Evolutionary conservation across 169 alveolate species (phyloP).

Genomic region (Cryptosporidium felis): DNA sequence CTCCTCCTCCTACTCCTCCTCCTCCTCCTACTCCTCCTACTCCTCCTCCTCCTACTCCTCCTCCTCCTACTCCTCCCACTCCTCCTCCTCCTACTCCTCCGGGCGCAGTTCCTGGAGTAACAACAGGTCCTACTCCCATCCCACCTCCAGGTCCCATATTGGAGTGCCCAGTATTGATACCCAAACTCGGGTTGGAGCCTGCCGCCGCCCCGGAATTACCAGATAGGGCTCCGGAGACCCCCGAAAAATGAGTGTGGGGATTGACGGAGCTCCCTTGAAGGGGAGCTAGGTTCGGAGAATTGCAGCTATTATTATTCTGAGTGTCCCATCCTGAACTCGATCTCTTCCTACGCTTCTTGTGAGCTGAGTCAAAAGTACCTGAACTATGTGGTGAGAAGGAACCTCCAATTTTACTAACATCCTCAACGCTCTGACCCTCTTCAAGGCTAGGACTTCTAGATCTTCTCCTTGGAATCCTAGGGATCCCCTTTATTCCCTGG

Average conservation of each 20-base stretch:
- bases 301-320: constrained; percentile 30
- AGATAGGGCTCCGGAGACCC: background rate
- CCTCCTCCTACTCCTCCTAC: no score
- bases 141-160: background rate
- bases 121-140: background rate
- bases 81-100: no score
- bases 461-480: constrained; percentile 65
- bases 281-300: constrained; percentile 51
- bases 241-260: constrained; percentile 1
- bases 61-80: no score
- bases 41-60: no score
- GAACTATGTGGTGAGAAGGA: constrained; percentile 32
- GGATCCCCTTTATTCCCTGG: constrained; percentile 17
- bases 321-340: constrained; percentile 68
- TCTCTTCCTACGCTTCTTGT: constrained; percentile 50
- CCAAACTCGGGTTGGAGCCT: background rate
- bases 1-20: no score
- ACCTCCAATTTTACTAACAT: constrained; percentile 28
- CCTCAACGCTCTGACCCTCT: constrained; percentile 56
- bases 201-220: background rate
- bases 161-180: constrained; percentile 3
- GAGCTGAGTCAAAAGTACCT: constrained; percentile 45
- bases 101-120: background rate
- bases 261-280: background rate
- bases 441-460: constrained; percentile 71